Percentiles rank a stretch among this genome's conserved stretches.
phyloP scores from a whole-genome alignment of 2,329 filamentous ascomycete genomes.

The Sarocladium oryzae region DNA sequence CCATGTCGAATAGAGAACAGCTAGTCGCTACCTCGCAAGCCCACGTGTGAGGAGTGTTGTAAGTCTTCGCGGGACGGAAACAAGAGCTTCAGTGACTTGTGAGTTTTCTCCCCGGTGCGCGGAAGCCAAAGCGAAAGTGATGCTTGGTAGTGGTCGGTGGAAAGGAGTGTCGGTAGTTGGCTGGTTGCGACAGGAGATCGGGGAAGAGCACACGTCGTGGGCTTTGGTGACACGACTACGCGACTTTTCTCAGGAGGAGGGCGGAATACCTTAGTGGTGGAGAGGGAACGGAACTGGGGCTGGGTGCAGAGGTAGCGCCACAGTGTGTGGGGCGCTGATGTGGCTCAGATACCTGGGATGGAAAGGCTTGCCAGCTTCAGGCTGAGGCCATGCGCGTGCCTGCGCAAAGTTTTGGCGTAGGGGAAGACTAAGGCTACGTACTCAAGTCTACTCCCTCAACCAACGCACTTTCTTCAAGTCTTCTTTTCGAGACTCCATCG shows the following conservation, averaged over 20 bases:
- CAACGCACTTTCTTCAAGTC: not conserved
- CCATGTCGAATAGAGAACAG: constrained; percentile 8
- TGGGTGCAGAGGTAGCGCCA: constrained; percentile 6
- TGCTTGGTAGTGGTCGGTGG: not conserved
- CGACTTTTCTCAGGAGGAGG: constrained; percentile 4
- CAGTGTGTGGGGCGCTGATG: not conserved
- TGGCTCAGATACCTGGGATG: not conserved
- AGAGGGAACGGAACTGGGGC: constrained; percentile 1
- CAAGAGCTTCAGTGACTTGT: too few relatives aligned
- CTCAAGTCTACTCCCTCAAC: not conserved
- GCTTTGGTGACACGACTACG: not conserved
- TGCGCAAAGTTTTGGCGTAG: constrained; percentile 11
- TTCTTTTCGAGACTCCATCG: not conserved
- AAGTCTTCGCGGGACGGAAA: too few relatives aligned
- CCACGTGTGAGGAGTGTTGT: too few relatives aligned
- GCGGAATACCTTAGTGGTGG: not conserved
- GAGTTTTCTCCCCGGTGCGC: too few relatives aligned
- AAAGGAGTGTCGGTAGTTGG: constrained; percentile 9
- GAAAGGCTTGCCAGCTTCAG: not conserved
- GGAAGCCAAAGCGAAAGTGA: not conserved
- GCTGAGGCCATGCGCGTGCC: too few relatives aligned
- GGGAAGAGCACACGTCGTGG: not conserved
- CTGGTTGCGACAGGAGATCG: not conserved
- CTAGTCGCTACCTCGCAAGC: constrained; percentile 4
- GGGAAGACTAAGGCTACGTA: not conserved